Conservation (phyloP, 2,329 filamentous ascomycete species). For the Hawksworthiomyces lignivorus region DNA sequence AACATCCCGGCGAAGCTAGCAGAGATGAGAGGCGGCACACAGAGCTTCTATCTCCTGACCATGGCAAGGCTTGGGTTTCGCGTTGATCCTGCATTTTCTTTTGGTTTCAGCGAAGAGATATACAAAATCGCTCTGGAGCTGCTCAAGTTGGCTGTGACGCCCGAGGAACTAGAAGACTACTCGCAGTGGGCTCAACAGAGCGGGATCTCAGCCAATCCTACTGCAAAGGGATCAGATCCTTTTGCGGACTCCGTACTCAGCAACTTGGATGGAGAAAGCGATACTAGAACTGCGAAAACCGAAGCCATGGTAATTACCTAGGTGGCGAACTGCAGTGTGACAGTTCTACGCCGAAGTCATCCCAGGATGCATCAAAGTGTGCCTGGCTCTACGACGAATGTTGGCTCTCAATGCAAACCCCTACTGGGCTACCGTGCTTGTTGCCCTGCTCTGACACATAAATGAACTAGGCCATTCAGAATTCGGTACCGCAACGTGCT, state of each 20-base stretch:
- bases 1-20: slow-evolving; percentile 67
- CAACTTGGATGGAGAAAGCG: background rate
- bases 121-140: slow-evolving; percentile 78
- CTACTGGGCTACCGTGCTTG: no score
- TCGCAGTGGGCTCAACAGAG: slow-evolving; percentile 17
- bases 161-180: slow-evolving; percentile 50
- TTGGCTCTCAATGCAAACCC: no score
- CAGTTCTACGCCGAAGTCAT: no score
- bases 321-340: background rate
- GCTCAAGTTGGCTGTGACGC: slow-evolving; percentile 71
- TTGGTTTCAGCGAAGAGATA: slow-evolving; percentile 45
- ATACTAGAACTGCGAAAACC: no score
- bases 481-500: no score
- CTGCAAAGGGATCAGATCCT: background rate
- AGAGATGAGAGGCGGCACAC: slow-evolving; percentile 61
- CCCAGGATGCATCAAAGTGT: no score
- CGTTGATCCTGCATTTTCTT: slow-evolving; percentile 60
- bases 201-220: no score
- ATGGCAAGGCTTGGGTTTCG: slow-evolving; percentile 74
- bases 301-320: slow-evolving; percentile 1
- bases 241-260: slow-evolving; percentile 7
- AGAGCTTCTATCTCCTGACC: slow-evolving; percentile 68
- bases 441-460: no score
- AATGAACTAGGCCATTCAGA: no score
- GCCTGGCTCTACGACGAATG: no score